Percentiles rank a stretch among this genome's conserved stretches.
These are phyloP conservation scores for Naganishia onofrii DNA, from an alignment of 768 basidiomycete species.

Conservation along the genomic window DNA sequence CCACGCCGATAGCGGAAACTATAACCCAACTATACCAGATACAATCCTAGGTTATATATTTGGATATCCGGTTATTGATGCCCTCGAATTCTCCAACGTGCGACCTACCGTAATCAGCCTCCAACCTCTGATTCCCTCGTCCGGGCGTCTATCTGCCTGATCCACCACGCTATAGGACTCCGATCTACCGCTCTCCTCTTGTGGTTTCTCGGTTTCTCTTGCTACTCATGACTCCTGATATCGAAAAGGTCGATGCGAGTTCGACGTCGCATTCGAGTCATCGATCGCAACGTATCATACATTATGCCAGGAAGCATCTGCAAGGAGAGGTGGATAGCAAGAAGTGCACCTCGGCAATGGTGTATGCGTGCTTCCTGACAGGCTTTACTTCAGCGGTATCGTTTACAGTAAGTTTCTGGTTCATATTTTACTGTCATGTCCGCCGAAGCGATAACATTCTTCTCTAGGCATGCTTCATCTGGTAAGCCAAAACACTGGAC, in stretches of 20 bases:
- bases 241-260: slow-evolving; percentile 12
- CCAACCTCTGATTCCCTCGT: too few relatives aligned
- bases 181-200: background rate
- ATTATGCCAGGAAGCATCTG: background rate
- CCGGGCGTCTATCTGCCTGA: too few relatives aligned
- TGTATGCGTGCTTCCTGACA: slow-evolving; percentile 48
- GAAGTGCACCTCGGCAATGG: slow-evolving; percentile 24
- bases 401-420: slow-evolving; percentile 26
- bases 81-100: background rate
- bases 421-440: background rate
- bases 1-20: background rate
- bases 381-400: slow-evolving; percentile 37
- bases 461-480: slow-evolving; percentile 45
- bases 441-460: slow-evolving; percentile 31
- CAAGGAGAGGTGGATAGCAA: slow-evolving; percentile 25
- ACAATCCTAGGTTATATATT: background rate
- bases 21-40: background rate
- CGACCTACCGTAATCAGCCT: too few relatives aligned
- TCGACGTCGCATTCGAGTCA: slow-evolving; percentile 7
- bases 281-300: background rate
- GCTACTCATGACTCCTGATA: background rate
- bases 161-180: too few relatives aligned
- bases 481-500: slow-evolving; percentile 29
- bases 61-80: background rate
- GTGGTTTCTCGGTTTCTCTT: background rate